Percentiles rank a stretch among this genome's conserved stretches.
Conservation (phyloP, 208 protist genomes). For the Lotmaria passim region DNA sequence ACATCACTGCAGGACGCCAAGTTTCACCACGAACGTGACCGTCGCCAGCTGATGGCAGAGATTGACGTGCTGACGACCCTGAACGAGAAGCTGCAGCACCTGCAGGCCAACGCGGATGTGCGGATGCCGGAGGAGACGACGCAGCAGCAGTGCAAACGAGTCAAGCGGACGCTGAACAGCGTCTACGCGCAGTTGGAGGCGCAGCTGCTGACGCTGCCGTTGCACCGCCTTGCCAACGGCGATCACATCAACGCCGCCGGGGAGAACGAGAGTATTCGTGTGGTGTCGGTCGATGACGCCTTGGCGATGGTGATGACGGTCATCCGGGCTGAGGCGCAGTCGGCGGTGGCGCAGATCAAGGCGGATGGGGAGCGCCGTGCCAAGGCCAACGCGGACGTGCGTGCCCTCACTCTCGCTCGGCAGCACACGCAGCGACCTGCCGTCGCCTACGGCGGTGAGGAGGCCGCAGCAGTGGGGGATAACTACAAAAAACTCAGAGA, state of each 20-base stretch:
- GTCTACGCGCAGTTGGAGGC: slow-evolving; percentile 53
- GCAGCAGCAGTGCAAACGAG: slow-evolving; percentile 44
- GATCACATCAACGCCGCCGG: background rate
- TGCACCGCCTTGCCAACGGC: background rate
- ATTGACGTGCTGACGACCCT: slow-evolving; percentile 55
- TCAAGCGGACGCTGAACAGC: slow-evolving; percentile 62
- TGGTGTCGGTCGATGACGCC: slow-evolving; percentile 39
- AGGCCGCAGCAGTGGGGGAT: background rate
- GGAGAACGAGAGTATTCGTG: background rate
- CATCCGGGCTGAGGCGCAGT: slow-evolving; percentile 42
- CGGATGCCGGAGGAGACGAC: slow-evolving; percentile 32
- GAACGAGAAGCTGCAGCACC: slow-evolving; percentile 40
- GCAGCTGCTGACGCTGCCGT: slow-evolving; percentile 33
- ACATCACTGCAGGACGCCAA: slow-evolving; percentile 46
- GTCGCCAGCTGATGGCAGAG: slow-evolving; percentile 53
- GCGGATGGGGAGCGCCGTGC: slow-evolving; percentile 31
- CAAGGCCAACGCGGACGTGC: slow-evolving; percentile 24
- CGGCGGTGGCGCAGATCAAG: slow-evolving; percentile 49
- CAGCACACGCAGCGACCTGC: slow-evolving; percentile 10
- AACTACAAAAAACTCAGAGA: background rate
- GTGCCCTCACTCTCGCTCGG: slow-evolving; percentile 18
- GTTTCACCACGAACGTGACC: slow-evolving; percentile 48
- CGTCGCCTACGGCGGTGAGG: background rate
- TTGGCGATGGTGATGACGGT: slow-evolving; percentile 42
- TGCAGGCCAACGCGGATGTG: slow-evolving; percentile 29